These are phyloP conservation scores for Leptographium lundbergii DNA, from an alignment of 2,329 filamentous ascomycete genomes.

Conservation along the genomic window DNA sequence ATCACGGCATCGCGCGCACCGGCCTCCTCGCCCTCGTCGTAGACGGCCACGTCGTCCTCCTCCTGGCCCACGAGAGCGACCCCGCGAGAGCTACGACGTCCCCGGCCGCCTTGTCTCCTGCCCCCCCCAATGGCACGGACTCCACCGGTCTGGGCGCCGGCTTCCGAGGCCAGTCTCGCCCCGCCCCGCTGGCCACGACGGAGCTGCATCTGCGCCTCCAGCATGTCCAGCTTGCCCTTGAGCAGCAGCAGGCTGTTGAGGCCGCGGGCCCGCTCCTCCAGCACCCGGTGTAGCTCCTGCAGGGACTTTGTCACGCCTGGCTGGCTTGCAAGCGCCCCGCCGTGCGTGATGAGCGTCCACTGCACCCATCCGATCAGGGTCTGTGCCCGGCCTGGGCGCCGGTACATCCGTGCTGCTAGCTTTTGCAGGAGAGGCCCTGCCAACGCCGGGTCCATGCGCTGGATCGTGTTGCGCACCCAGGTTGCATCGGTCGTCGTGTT, in stretches of 20 bases:
- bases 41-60: constrained; percentile 39
- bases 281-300: constrained; percentile 67
- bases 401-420: constrained; percentile 75
- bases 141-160: background rate
- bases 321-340: constrained; percentile 76
- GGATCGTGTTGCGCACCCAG: constrained; percentile 78
- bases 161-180: constrained; percentile 16
- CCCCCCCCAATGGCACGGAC: constrained; percentile 28
- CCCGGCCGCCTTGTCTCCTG: constrained; percentile 41
- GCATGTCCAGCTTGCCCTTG: constrained; percentile 91
- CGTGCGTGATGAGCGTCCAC: constrained; percentile 85
- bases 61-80: constrained; percentile 32
- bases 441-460: constrained; percentile 74
- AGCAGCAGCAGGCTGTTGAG: constrained; percentile 72
- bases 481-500: constrained; percentile 61
- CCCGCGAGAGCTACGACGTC: constrained; percentile 29
- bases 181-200: constrained; percentile 47
- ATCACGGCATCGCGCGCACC: constrained; percentile 19
- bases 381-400: constrained; percentile 77
- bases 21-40: constrained; percentile 5
- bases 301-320: constrained; percentile 72
- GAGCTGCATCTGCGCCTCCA: constrained; percentile 78
- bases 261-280: constrained; percentile 74
- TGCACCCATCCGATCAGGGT: constrained; percentile 92
- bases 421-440: constrained; percentile 69